Conservation (phyloP, 2,329 filamentous ascomycete species). For the Penicillium brevicompactum region DNA sequence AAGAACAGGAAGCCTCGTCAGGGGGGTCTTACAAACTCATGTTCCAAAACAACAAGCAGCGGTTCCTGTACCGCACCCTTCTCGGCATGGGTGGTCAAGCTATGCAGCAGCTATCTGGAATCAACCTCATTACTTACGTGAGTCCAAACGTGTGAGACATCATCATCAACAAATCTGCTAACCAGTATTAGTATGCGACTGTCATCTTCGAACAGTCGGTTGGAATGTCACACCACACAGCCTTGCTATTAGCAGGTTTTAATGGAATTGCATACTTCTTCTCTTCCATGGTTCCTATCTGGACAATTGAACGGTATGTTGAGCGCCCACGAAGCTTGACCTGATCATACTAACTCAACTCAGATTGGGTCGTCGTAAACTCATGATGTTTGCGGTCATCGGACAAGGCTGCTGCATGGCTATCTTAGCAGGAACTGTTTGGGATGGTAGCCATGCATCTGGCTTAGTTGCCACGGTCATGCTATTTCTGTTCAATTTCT, state of each 20-base stretch:
- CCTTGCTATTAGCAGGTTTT: conserved; percentile 36
- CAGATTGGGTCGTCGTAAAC: conserved; percentile 55
- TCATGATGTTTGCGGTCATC: conserved; percentile 60
- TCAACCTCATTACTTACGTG: conserved; percentile 33
- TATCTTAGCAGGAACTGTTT: conserved; percentile 49
- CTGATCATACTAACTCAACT: neutral
- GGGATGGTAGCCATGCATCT: conserved; percentile 38
- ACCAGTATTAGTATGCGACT: conserved; percentile 33
- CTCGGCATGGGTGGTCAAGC: conserved; percentile 35
- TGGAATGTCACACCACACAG: conserved; percentile 44
- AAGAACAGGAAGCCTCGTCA: conserved; percentile 25
- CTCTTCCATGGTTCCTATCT: conserved; percentile 41
- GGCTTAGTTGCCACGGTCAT: conserved; percentile 50
- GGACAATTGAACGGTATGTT: conserved; percentile 37
- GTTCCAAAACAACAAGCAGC: conserved; percentile 27
- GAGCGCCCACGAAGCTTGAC: neutral
- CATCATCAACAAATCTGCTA: conserved; percentile 1
- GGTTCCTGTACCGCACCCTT: conserved; percentile 28
- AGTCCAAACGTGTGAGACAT: conserved; percentile 6
- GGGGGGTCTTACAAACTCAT: conserved; percentile 27
- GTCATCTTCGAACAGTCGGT: conserved; percentile 51
- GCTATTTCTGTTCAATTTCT: conserved; percentile 59
- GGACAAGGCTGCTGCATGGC: conserved; percentile 56
- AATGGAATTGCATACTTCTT: conserved; percentile 50
- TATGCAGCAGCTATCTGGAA: conserved; percentile 36